Conservation (phyloP, 495 filamentous ascomycete species). For the Neurospora tetraspora region DNA sequence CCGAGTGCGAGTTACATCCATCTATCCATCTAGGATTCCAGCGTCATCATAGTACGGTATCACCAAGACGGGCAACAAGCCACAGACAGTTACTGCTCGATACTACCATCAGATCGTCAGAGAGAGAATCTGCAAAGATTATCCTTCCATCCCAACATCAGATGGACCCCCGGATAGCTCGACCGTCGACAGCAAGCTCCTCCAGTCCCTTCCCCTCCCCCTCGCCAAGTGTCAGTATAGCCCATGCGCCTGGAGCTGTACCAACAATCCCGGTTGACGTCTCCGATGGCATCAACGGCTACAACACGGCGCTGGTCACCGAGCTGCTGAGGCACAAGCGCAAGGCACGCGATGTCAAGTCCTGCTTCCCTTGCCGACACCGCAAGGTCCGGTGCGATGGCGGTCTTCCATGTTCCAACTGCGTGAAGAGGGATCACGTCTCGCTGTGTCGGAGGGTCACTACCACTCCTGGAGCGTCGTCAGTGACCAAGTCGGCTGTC, state of each 20-base stretch:
- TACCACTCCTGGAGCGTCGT: neutral
- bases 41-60: too few relatives aligned
- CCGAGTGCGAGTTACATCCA: neutral
- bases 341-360: conserved; percentile 4
- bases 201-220: neutral
- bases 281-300: neutral
- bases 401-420: conserved; percentile 3
- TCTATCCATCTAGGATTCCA: too few relatives aligned
- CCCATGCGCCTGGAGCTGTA: neutral
- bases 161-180: neutral
- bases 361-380: conserved; percentile 8
- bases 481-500: neutral
- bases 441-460: conserved; percentile 1
- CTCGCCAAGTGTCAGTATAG: neutral
- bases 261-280: neutral
- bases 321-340: conserved; percentile 4
- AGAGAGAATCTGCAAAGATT: neutral
- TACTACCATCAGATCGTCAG: neutral
- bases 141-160: neutral
- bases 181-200: neutral
- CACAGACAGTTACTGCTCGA: too few relatives aligned
- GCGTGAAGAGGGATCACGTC: conserved; percentile 2
- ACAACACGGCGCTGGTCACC: neutral
- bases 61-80: too few relatives aligned
- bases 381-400: conserved; percentile 6